Conservation (phyloP, 75 land plant species). For the Cunninghamia lanceolata region DNA sequence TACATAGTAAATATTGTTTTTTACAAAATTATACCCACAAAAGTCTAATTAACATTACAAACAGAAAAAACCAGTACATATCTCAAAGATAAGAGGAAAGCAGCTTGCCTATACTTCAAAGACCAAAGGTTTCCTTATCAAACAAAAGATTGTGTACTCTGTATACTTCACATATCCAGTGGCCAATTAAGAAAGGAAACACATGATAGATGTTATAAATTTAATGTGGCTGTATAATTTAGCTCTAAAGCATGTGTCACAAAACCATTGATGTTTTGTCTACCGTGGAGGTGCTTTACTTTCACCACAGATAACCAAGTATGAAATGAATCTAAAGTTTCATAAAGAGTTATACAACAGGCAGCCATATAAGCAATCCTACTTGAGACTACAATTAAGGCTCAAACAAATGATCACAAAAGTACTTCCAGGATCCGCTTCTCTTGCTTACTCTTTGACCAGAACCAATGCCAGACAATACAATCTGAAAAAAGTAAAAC, state of each 20-base stretch:
- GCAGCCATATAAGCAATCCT: not conserved
- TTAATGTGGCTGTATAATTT: not conserved
- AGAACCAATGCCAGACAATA: not conserved
- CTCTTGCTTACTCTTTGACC: not conserved
- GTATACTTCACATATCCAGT: not conserved
- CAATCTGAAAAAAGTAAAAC: not conserved
- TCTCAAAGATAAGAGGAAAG: not conserved
- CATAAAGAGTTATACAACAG: not conserved
- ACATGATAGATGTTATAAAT: not conserved
- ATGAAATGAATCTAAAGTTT: not conserved
- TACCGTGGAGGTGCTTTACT: not conserved
- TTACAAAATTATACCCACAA: not conserved
- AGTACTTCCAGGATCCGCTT: not conserved
- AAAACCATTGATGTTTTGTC: not conserved
- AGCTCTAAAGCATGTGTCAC: not conserved
- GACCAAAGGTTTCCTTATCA: not conserved
- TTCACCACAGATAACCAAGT: not conserved
- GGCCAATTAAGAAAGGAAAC: not conserved
- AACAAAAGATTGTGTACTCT: not conserved
- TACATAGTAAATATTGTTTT: not conserved
- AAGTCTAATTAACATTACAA: not conserved
- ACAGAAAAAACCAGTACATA: not conserved
- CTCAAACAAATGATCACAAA: not conserved
- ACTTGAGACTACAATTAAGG: not conserved
- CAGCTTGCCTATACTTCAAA: not conserved